A percentile compares a stretch with the other conserved stretches of the same genome.
These are phyloP conservation scores for Sequoiadendron giganteum DNA, from an alignment of 75 land plant species.

Conservation along the genomic window DNA sequence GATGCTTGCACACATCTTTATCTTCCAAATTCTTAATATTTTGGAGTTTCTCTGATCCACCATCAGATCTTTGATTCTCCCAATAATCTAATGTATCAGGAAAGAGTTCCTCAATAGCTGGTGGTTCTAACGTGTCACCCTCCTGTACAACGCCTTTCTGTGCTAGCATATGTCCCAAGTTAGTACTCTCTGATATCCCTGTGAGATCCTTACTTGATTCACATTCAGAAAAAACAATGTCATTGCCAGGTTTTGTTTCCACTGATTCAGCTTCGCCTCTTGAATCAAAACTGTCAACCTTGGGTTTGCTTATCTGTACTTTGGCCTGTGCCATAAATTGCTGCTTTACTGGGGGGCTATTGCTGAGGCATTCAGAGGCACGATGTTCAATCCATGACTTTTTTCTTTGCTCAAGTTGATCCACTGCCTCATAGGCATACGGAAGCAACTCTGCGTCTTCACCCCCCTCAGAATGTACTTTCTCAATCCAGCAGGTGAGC, in stretches of 20 bases:
- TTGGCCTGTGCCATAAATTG: conserved; percentile 36
- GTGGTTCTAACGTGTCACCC: conserved; percentile 8
- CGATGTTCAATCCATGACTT: conserved; percentile 69
- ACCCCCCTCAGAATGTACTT: conserved; percentile 63
- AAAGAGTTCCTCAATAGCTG: conserved; percentile 4
- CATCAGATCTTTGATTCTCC: not conserved
- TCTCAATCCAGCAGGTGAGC: conserved; percentile 67
- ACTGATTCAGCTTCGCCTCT: not conserved
- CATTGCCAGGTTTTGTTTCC: conserved; percentile 4
- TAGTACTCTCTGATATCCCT: not conserved
- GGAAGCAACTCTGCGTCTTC: conserved; percentile 91
- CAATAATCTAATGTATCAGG: not conserved
- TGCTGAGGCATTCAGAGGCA: conserved; percentile 26
- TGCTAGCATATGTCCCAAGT: not conserved
- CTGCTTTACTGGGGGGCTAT: conserved; percentile 40
- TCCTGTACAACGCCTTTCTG: conserved; percentile 8
- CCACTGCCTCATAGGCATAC: conserved; percentile 81
- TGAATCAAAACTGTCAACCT: conserved; percentile 15
- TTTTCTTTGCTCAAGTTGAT: conserved; percentile 76
- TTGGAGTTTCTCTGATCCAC: not conserved
- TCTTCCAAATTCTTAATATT: not conserved
- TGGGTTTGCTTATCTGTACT: conserved; percentile 17
- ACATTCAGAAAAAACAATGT: not conserved
- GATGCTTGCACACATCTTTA: not conserved
- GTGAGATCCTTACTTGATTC: not conserved